Percentiles rank a stretch among this genome's conserved stretches.
These are phyloP conservation scores for Acacia pycnantha DNA, from an alignment of 331 rosid species.

Conservation along the genomic window DNA sequence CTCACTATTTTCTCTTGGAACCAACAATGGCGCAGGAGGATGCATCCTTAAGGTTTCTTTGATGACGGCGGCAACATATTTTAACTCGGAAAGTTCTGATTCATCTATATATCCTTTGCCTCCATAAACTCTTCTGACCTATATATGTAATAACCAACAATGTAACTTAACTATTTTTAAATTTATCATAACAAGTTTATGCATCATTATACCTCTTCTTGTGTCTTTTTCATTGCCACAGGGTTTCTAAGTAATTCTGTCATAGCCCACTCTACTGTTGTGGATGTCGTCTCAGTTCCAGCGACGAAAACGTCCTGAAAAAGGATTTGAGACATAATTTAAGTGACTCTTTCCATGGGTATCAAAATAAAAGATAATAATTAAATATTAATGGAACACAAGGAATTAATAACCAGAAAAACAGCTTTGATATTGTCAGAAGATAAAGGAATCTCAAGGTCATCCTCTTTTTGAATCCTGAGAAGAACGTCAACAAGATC, in stretches of 20 bases:
- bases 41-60: background rate
- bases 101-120: background rate
- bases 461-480: background rate
- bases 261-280: background rate
- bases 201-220: background rate
- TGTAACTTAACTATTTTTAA: background rate
- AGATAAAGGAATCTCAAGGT: background rate
- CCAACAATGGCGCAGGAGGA: background rate
- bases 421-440: background rate
- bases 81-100: background rate
- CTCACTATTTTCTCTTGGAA: background rate
- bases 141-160: background rate
- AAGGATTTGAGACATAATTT: background rate
- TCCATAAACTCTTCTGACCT: background rate
- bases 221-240: background rate
- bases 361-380: background rate
- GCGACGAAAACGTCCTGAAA: background rate
- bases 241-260: background rate
- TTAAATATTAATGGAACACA: background rate
- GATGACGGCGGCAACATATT: background rate
- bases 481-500: background rate
- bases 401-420: background rate
- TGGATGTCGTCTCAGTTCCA: background rate
- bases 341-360: background rate
- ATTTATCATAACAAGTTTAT: background rate